Evolutionary conservation across 768 basidiomycete species (phyloP), one percentile per base, ranked within the genome.

Genomic region (Leccinum subtestaceum): DNA sequence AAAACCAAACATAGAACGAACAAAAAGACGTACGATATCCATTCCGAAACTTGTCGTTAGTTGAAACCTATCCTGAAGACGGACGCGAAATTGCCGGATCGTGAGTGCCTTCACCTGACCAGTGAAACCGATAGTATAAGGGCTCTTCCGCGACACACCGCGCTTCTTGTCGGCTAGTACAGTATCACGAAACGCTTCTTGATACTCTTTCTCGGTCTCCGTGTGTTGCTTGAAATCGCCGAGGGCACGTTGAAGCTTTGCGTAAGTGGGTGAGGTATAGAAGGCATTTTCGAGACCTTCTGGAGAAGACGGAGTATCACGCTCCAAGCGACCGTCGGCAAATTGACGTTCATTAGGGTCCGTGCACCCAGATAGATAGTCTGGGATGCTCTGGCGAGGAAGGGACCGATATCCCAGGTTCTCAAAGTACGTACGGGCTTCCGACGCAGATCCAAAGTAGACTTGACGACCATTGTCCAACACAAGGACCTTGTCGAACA

Each of bases 401-500:
- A 90, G 83, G 19, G 89, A 61, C 38, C 82, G 82, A 73, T 85
- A 92, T 17, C 93, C 91, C 46, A 93, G 75, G 31, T 73, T 72
- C 63, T 90, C 83, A 65, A 97, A 94, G 75, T 95, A 95, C 2
- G 75, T 75, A 15, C 91, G 84, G 15, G 94, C 94, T 60, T 87
- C 81, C 8, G 80, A 76, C 4, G 85, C 81, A 7, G 87, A 84
- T 29, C 94, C 94, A 66, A 82, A 91, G 78, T 86, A 96, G 11
- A 91, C 88, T 70, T 90, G 88, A 27, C 81, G 88, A 10, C 93
- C 91, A 64, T 89, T 78, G 72, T 90, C 84, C 61, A 97, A 80
- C 31, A 96, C 83, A 65, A 93, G 77, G 34, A 96, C 91, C 72
- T 94, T 94, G 77, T 95, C 93, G 68, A 96, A 95, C 2, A 88